Conservation (phyloP, 2,329 filamentous ascomycete genomes). For the Harringtonia aguacate region DNA sequence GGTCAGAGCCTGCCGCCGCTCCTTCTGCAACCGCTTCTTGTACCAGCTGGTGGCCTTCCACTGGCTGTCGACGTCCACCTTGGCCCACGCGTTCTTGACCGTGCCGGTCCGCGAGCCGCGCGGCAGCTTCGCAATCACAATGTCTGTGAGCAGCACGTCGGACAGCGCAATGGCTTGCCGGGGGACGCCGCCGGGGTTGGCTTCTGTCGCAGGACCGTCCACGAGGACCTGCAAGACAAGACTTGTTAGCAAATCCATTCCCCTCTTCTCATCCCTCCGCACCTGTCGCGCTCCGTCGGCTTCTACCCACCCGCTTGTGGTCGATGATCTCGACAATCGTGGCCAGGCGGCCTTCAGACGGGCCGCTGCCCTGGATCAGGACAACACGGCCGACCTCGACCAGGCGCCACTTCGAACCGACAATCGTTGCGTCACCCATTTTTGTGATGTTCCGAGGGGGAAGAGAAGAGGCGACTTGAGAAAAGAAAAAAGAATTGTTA, state of each 20-base stretch:
- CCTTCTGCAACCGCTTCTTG: conserved; percentile 79
- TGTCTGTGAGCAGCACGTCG: conserved; percentile 78
- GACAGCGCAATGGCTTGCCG: conserved; percentile 78
- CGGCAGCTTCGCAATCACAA: conserved; percentile 78
- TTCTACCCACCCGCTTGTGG: conserved; percentile 92
- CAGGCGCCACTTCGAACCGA: conserved; percentile 80
- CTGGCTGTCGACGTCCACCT: conserved; percentile 83
- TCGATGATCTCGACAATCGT: conserved; percentile 99
- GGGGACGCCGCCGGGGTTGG: conserved; percentile 62
- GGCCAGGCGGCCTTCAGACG: conserved; percentile 76
- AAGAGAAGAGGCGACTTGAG: conserved; percentile 3
- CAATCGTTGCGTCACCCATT: conserved; percentile 78
- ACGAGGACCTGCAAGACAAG: conserved; percentile 75
- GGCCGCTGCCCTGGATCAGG: conserved; percentile 72
- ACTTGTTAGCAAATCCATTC: conserved; percentile 2
- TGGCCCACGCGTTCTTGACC: conserved; percentile 84
- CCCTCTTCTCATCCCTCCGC: neutral
- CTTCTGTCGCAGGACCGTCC: conserved; percentile 81
- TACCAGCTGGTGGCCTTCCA: conserved; percentile 88
- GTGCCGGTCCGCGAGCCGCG: conserved; percentile 72
- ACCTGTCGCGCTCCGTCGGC: neutral
- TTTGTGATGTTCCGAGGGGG: conserved; percentile 28
- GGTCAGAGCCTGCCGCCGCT: conserved; percentile 81
- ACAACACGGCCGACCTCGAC: conserved; percentile 98
- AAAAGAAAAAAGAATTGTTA: conserved; percentile 1